Conservation (phyloP, 2,329 filamentous ascomycete genomes). For the Penicillium sp. region DNA sequence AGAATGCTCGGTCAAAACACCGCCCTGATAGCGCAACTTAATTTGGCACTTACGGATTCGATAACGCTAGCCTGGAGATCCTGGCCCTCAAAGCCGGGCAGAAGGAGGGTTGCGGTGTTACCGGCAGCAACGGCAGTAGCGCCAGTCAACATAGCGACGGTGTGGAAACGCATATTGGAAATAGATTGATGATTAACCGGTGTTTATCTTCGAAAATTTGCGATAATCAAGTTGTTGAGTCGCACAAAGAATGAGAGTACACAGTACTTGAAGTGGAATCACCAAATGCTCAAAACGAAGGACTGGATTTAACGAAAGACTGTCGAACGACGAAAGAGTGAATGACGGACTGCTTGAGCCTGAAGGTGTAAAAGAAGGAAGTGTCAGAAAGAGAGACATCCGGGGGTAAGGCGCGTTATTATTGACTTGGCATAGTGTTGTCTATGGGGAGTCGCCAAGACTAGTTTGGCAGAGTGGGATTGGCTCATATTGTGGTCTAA, state of each 20-base stretch:
- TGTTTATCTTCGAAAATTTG: background rate
- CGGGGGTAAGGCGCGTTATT: slow-evolving; percentile 1
- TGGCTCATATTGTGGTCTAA: background rate
- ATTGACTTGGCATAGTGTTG: slow-evolving; percentile 4
- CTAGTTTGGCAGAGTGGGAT: background rate
- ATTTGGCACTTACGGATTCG: slow-evolving; percentile 11
- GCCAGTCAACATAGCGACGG: slow-evolving; percentile 22
- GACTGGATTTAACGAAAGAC: slow-evolving; percentile 17
- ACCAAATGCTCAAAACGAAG: slow-evolving; percentile 16
- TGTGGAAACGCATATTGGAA: slow-evolving; percentile 20
- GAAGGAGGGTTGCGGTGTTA: slow-evolving; percentile 17
- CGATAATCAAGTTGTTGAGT: slow-evolving; percentile 5
- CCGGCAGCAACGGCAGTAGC: slow-evolving; percentile 19
- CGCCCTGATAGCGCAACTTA: background rate
- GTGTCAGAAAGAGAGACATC: slow-evolving; percentile 7
- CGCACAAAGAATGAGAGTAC: slow-evolving; percentile 7
- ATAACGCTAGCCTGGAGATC: slow-evolving; percentile 17
- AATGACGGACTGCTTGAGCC: slow-evolving; percentile 7
- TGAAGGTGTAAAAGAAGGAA: slow-evolving; percentile 8
- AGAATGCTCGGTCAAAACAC: background rate
- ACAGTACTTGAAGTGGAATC: slow-evolving; percentile 10
- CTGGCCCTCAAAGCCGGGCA: slow-evolving; percentile 19
- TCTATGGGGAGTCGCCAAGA: background rate
- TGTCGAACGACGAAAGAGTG: slow-evolving; percentile 8
- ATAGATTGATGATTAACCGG: slow-evolving; percentile 1